Evolutionary conservation across 1,139 yeast genomes (phyloP), one percentile per base, ranked within the genome.

Genomic region (Sugiyamaella castrensis): DNA sequence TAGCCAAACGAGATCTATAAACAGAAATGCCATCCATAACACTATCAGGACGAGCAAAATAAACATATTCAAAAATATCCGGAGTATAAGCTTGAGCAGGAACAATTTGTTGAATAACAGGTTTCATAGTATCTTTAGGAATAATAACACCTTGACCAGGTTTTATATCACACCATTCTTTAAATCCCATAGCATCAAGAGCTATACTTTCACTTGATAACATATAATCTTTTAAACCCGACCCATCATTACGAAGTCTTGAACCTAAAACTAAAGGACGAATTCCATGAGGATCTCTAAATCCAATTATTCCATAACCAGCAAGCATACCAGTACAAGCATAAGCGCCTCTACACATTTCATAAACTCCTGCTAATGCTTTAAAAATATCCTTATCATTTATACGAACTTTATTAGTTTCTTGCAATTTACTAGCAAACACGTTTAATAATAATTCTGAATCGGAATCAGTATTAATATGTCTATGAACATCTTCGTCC

Each of bases 121-220:
- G 96, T 55, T 69, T 68, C 68, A 73, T 69, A 40, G 81, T 72
- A 56, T 76, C 79, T 68, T 89, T 89, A 54, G 88, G 89, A 59
- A 92, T 84, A 57, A 94, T 87, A 41, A 92, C 95, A 9, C 96
- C 98, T 71, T 94, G 96, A 63, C 99, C 99, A 1, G 98, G 98
- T 54, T 77, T 72, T 51, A 94, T 71, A 66, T 92, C 98, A 60
- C 88, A 76, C 72, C 84, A 87, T 38, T 77, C 81, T 53, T 77
- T 73, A 70, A 83, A 92, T 19, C 95, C 95, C 60, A 88, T 95
- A n/a, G 97, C 96, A 66, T 86, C 87, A 57, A 92, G 75, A 3
- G 89, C 98, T 55, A 94, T 97, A 51, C 95, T 85, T 69, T 92
- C 98, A 10, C 96, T 86, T 1, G 98, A 96, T 60, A 94, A 73